These are phyloP conservation scores for Solanum clarkiae DNA, from an alignment of 257 asterid genomes.

Conservation along the genomic window DNA sequence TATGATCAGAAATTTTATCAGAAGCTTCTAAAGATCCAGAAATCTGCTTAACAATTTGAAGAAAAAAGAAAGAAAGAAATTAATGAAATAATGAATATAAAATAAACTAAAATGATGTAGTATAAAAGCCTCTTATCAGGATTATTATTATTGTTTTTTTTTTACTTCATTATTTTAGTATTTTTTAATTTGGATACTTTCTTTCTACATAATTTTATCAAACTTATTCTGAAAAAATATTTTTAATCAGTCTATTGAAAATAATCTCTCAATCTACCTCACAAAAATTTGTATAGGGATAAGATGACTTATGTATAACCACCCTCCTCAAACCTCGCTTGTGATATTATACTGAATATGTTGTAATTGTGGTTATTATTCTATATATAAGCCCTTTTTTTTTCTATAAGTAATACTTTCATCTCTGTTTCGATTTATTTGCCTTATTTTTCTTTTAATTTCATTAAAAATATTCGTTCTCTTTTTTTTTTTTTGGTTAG, in stretches of 20 bases:
- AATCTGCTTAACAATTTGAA: background rate
- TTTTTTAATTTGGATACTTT: background rate
- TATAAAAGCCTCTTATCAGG: background rate
- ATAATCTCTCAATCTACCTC: background rate
- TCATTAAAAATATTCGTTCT: background rate
- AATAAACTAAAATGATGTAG: background rate
- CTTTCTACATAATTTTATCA: background rate
- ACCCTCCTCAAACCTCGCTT: fast-evolving
- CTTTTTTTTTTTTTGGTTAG: background rate
- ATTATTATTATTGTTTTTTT: background rate
- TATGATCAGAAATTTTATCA: background rate
- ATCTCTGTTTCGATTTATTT: background rate
- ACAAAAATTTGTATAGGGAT: background rate
- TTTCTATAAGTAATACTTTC: background rate
- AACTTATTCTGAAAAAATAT: too few species aligned
- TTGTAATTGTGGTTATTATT: background rate
- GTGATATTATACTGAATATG: fast-evolving
- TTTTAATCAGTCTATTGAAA: background rate
- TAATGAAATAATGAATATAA: background rate
- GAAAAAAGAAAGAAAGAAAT: background rate
- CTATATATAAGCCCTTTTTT: background rate
- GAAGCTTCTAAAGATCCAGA: conserved; percentile 5
- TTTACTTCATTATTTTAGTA: background rate
- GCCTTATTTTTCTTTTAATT: background rate
- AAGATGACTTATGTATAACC: background rate